phyloP scores from a whole-genome alignment of 1,139 yeast genomes.

The Pneumocystis canis region DNA sequence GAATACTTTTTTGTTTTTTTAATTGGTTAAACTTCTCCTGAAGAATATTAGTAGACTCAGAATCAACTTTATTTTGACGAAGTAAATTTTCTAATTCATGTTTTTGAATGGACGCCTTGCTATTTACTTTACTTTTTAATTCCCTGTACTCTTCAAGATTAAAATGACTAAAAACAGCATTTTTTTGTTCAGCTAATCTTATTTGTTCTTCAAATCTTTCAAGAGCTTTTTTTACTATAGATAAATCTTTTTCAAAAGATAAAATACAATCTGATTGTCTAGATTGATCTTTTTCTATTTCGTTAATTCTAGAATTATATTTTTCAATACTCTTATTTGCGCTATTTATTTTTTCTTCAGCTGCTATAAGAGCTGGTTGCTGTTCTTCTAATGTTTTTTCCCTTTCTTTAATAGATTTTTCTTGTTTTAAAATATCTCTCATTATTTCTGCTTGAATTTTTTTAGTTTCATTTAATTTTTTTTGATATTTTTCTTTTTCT shows the following conservation, averaged over 20 bases:
- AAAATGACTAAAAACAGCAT: slow-evolving; percentile 32
- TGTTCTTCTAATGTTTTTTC: slow-evolving; percentile 32
- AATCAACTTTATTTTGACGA: slow-evolving; percentile 20
- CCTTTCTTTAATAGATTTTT: slow-evolving; percentile 29
- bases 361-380: slow-evolving; percentile 40
- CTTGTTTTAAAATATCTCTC: slow-evolving; percentile 31
- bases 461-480: slow-evolving; percentile 22
- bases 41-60: slow-evolving; percentile 20
- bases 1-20: slow-evolving; percentile 14
- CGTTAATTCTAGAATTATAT: slow-evolving; percentile 39
- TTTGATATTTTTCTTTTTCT: slow-evolving; percentile 19
- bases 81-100: slow-evolving; percentile 18
- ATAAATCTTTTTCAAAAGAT: slow-evolving; percentile 35
- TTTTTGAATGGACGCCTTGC: slow-evolving; percentile 21
- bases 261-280: slow-evolving; percentile 36
- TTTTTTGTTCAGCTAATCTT: slow-evolving; percentile 20
- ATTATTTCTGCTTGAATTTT: slow-evolving; percentile 33
- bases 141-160: slow-evolving; percentile 46
- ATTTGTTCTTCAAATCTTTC: slow-evolving; percentile 33
- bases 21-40: slow-evolving; percentile 21
- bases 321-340: slow-evolving; percentile 35
- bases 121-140: slow-evolving; percentile 39
- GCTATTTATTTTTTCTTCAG: slow-evolving; percentile 40
- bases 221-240: slow-evolving; percentile 33
- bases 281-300: slow-evolving; percentile 37